Conservation (phyloP, 805 yeast species). For the Wickerhamomyces canadensis region DNA sequence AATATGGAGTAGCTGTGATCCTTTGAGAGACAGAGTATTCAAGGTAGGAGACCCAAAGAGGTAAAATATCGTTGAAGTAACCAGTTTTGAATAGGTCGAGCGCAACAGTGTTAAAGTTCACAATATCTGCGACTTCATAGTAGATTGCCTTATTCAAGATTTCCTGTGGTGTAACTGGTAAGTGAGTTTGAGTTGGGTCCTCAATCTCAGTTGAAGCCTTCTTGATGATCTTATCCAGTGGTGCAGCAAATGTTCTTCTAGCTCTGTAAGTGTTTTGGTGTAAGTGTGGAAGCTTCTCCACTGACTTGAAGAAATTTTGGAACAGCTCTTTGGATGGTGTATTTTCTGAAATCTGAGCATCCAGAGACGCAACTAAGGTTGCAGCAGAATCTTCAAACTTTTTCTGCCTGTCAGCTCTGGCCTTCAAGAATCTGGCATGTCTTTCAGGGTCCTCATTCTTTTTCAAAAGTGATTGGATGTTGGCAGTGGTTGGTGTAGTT, state of each 20-base stretch:
- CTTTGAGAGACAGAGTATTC: constrained; percentile 12
- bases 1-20: not conserved
- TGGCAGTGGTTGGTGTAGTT: constrained; percentile 15
- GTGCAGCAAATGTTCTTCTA: not conserved
- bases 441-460: not conserved
- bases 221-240: constrained; percentile 7
- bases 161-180: constrained; percentile 18
- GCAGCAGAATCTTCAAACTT: not conserved
- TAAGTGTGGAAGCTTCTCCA: constrained; percentile 2
- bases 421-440: not conserved
- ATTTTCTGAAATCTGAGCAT: not conserved
- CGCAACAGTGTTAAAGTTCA: constrained; percentile 11
- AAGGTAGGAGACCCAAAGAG: constrained; percentile 19
- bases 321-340: constrained; percentile 5
- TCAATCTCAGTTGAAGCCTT: constrained; percentile 14
- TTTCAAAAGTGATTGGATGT: constrained; percentile 12
- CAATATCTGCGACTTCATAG: constrained; percentile 11
- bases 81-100: constrained; percentile 11
- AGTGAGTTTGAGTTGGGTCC: constrained; percentile 7
- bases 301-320: constrained; percentile 3
- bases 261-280: constrained; percentile 1
- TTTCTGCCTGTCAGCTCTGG: not conserved
- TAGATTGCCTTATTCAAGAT: constrained; percentile 15
- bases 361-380: not conserved
- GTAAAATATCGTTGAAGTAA: constrained; percentile 9